A percentile compares a stretch with the other conserved stretches of the same genome.
Conservation (phyloP, 768 basidiomycete genomes). For the Termitomyces sp. region DNA sequence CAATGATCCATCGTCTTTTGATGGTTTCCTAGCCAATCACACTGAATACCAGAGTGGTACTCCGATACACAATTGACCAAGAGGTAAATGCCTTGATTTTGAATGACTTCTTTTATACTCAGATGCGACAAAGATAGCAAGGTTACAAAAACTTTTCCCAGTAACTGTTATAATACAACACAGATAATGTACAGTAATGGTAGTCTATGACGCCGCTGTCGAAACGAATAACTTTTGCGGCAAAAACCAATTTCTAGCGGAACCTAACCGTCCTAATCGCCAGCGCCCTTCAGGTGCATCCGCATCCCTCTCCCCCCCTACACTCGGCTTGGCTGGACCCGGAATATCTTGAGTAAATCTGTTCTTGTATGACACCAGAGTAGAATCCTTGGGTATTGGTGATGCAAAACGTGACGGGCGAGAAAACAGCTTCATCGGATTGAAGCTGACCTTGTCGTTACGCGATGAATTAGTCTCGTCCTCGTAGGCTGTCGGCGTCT, state of each 20-base stretch:
- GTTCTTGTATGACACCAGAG: neutral
- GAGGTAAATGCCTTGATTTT: neutral
- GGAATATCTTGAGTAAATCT: neutral
- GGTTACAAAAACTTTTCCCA: neutral
- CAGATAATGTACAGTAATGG: neutral
- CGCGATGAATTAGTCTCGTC: neutral
- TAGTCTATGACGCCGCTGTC: neutral
- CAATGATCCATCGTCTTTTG: neutral
- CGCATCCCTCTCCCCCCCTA: neutral
- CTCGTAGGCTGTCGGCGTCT: neutral
- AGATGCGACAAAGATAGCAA: neutral
- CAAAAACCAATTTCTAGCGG: conserved; percentile 14
- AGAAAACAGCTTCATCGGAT: conserved; percentile 11
- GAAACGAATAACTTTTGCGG: conserved; percentile 10
- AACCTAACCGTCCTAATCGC: conserved; percentile 5
- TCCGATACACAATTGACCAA: neutral
- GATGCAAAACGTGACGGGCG: conserved; percentile 7
- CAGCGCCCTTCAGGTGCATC: conserved; percentile 2
- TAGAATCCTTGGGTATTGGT: neutral
- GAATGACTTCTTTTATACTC: neutral
- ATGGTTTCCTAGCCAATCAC: neutral
- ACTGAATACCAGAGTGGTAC: neutral
- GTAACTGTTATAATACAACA: neutral
- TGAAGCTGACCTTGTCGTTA: conserved; percentile 3
- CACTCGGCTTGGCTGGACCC: neutral